Base-by-base conservation (phyloP, 306 rosid species). In the Castanea crenata region DNA sequence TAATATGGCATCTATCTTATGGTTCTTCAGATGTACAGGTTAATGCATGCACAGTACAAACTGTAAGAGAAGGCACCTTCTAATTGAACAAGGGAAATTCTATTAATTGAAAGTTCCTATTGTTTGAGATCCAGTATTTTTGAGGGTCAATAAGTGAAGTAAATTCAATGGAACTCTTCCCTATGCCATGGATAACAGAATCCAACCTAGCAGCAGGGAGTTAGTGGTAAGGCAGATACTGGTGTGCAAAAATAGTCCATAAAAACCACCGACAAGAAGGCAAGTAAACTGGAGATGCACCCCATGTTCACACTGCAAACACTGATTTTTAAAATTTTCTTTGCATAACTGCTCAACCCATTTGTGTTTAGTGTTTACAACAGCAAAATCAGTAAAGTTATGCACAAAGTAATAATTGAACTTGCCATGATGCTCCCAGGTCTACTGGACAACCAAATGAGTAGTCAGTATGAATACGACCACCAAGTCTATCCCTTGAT, bases 361-460 rank as follows among this genome's bases (percentile, higher is more conserved):
- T 46, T 21, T 70, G 46, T 8, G 46, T 41, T 41, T 41, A 2
- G 56, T 46, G 49, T 70, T 46, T 12, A 11, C 4, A 46, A 70
- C 56, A 69, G 15, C 27, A 10, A 21, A 54, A 41, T 3, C 4
- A 54, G 69, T 15, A 74, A 18, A 65, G 27, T 59, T 38, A 71
- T 55, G 32, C 23, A 41, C 3, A 73, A 70, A 62, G 74, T 69
- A 61, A 21, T 68, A 51, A 65, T 44, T 52, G 44, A 83, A 58
- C 72, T 79, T 82, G 86, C 98, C 98, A 93, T 67, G 98, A 93
- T 76, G 98, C 97, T 73, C 98, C 98, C 92, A 93, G 82, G 83
- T 93, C 98, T 71, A 93, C 93, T 6, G 97, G 97, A 86, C 92
- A 88, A 71, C 93, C 95, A 81, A 93, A 90, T 65, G 98, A 90